A percentile compares a stretch with the other conserved stretches of the same genome.
Conservation (phyloP, 73 alveolate species). For the Paramecium sonneborni region DNA sequence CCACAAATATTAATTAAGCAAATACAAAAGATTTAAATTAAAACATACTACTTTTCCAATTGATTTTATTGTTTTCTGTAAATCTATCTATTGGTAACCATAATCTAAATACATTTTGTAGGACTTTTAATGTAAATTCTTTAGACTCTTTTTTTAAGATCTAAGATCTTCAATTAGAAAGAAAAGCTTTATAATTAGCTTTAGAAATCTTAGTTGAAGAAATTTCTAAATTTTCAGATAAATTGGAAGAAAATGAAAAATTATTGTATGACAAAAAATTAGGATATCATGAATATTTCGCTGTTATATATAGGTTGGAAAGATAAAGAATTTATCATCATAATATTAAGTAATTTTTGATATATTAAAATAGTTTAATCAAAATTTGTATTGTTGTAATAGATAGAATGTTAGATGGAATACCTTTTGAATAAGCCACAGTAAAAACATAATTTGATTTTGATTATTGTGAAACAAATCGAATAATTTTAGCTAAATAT, state of each 20-base stretch:
- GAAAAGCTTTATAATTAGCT: neutral
- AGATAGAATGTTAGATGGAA: slow-evolving; percentile 31
- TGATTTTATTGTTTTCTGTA: slow-evolving; percentile 4
- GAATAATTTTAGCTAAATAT: neutral
- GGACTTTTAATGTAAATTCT: slow-evolving; percentile 43
- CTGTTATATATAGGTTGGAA: neutral
- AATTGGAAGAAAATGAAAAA: neutral
- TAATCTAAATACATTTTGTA: neutral
- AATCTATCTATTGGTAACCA: slow-evolving; percentile 15
- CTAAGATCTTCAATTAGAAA: slow-evolving; percentile 40
- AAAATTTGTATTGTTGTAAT: neutral
- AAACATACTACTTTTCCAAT: neutral
- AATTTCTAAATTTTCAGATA: neutral
- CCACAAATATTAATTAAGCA: neutral
- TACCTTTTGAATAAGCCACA: slow-evolving; percentile 1
- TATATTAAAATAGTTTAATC: neutral
- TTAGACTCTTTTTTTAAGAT: slow-evolving; percentile 23
- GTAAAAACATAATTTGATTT: neutral
- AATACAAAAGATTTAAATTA: slow-evolving; percentile 13
- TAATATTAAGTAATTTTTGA: neutral
- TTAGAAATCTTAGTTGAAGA: neutral
- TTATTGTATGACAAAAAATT: neutral
- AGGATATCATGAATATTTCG: slow-evolving; percentile 50
- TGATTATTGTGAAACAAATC: neutral
- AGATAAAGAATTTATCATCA: neutral